Percentiles rank a stretch among this genome's conserved stretches.
These are phyloP conservation scores for Barnettozyma pratensis DNA, from an alignment of 805 yeast species.

Conservation along the genomic window DNA sequence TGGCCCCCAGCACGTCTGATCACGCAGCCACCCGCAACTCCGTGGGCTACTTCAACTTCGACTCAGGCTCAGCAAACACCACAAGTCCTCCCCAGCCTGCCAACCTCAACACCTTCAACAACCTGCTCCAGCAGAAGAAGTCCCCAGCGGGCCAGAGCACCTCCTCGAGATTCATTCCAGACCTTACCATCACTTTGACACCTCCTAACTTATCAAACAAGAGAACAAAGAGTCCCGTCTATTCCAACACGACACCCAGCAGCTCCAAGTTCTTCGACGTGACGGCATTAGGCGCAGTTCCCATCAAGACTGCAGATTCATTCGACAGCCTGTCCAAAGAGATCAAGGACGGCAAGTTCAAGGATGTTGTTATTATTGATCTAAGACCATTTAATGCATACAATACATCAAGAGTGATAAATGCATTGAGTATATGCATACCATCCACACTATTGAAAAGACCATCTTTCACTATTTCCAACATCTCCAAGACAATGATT, in stretches of 20 bases:
- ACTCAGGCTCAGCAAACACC: background rate
- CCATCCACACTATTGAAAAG: slow-evolving; percentile 86
- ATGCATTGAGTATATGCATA: slow-evolving; percentile 72
- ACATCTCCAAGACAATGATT: slow-evolving; percentile 25
- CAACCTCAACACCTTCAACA: background rate
- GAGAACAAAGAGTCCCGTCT: slow-evolving; percentile 8
- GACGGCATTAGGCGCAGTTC: slow-evolving; percentile 6
- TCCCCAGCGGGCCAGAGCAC: background rate
- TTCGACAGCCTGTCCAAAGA: slow-evolving; percentile 1
- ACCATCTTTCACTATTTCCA: slow-evolving; percentile 21
- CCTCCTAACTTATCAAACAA: background rate
- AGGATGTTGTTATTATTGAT: slow-evolving; percentile 36
- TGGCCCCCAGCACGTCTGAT: background rate
- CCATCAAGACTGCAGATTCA: slow-evolving; percentile 10
- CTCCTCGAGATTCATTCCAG: background rate
- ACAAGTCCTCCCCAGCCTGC: background rate
- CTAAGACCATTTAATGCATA: slow-evolving; percentile 78
- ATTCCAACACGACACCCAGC: slow-evolving; percentile 7
- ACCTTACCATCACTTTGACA: slow-evolving; percentile 2
- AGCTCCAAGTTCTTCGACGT: slow-evolving; percentile 12
- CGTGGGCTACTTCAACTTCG: slow-evolving; percentile 5
- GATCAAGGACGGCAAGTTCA: background rate
- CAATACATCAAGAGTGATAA: slow-evolving; percentile 49
- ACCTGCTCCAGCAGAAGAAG: background rate
- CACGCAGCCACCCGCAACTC: background rate